These are phyloP conservation scores for Rhodamnia rubescens DNA, from an alignment of 345 rosid genomes.

Conservation along the genomic window DNA sequence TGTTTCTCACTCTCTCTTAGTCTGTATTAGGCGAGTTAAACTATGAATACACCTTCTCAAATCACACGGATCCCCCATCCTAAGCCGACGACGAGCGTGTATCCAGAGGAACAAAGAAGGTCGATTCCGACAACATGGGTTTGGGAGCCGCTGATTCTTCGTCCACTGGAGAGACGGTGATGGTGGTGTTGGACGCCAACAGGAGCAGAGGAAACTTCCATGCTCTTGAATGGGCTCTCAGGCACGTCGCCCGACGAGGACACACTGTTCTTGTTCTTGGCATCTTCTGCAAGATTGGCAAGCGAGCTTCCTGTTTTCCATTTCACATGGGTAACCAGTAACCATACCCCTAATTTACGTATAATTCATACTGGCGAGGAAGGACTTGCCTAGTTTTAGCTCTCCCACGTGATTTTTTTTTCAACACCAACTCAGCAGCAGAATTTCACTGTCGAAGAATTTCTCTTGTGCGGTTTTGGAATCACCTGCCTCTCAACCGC, in stretches of 20 bases:
- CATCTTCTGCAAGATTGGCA: slow-evolving; percentile 13
- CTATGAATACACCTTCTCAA: neutral
- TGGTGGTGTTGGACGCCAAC: slow-evolving; percentile 27
- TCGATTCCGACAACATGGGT: neutral
- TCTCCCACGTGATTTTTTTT: neutral
- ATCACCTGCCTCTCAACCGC: neutral
- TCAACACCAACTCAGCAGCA: neutral
- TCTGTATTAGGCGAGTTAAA: neutral
- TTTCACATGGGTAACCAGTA: slow-evolving; percentile 14
- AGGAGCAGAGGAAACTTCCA: slow-evolving; percentile 20
- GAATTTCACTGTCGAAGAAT: neutral
- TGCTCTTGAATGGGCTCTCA: slow-evolving; percentile 39
- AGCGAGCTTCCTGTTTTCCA: slow-evolving; percentile 26
- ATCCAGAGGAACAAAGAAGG: neutral
- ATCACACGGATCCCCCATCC: neutral
- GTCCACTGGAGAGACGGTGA: slow-evolving; percentile 7
- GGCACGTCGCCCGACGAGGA: slow-evolving; percentile 22
- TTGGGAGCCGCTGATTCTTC: neutral
- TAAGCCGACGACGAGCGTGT: neutral
- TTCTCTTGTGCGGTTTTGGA: neutral
- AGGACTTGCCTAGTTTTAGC: neutral
- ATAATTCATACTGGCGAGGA: neutral
- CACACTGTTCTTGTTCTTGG: slow-evolving; percentile 31
- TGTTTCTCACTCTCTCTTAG: neutral
- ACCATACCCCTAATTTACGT: neutral